These are phyloP conservation scores for Fusarium acutatum DNA, from an alignment of 2,329 filamentous ascomycete genomes.

Conservation along the genomic window DNA sequence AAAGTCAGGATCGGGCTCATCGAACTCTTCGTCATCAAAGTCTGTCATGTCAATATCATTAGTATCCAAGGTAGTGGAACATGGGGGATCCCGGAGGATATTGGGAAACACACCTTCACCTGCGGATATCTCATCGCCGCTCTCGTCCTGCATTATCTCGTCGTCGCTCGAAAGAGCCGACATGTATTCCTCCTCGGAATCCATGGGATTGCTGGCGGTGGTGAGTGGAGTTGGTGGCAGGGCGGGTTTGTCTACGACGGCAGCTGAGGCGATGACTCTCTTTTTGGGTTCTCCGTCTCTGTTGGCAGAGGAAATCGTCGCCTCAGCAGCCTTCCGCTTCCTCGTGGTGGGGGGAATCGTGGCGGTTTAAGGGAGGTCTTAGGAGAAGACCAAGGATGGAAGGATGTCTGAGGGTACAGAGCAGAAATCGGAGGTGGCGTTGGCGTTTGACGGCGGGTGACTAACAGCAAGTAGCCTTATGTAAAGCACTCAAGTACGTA, in stretches of 20 bases:
- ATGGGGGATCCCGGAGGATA: not conserved
- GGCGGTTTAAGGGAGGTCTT: constrained; percentile 46
- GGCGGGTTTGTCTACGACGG: constrained; percentile 46
- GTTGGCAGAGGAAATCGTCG: constrained; percentile 61
- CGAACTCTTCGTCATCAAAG: constrained; percentile 66
- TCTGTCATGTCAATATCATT: constrained; percentile 50
- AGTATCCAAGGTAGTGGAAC: constrained; percentile 18
- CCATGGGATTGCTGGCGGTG: constrained; percentile 73
- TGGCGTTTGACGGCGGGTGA: constrained; percentile 34
- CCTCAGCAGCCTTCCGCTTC: constrained; percentile 73
- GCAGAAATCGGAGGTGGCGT: constrained; percentile 31
- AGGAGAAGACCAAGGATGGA: constrained; percentile 10
- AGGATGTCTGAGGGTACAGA: constrained; percentile 20
- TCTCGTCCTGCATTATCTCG: constrained; percentile 78
- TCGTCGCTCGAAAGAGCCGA: constrained; percentile 80
- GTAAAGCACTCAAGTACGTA: not conserved
- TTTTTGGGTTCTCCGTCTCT: constrained; percentile 58
- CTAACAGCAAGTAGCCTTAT: constrained; percentile 20
- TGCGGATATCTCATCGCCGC: constrained; percentile 73
- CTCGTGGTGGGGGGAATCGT: constrained; percentile 68
- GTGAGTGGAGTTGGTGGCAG: constrained; percentile 69
- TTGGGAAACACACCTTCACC: constrained; percentile 55
- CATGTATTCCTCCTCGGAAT: constrained; percentile 95
- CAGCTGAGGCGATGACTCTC: constrained; percentile 65
- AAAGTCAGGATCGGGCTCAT: constrained; percentile 64